Percentiles rank a stretch among this genome's conserved stretches.
Evolutionary conservation across 306 rosid species (phyloP).

Genomic region (Inga laurina): DNA sequence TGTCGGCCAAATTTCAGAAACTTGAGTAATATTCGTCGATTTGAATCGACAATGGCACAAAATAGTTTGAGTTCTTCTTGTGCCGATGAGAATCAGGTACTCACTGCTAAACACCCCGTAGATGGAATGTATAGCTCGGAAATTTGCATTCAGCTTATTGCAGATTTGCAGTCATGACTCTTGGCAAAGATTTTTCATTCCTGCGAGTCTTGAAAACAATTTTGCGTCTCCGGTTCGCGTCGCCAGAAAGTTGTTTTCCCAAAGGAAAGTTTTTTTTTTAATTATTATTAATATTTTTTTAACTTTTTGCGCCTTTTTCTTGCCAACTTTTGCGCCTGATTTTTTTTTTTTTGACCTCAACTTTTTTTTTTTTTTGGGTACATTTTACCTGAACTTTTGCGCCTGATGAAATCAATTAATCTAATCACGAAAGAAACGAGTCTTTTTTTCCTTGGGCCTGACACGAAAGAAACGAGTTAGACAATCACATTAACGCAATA

Average conservation of each 20-base stretch:
- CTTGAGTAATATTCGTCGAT: constrained; percentile 19
- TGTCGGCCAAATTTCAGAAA: constrained; percentile 7
- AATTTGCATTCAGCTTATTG: neutral
- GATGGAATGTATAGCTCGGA: neutral
- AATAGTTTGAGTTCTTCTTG: constrained; percentile 30
- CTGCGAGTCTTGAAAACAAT: neutral
- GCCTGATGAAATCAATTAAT: too few relatives aligned
- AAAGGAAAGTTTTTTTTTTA: too few relatives aligned
- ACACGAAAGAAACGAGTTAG: neutral
- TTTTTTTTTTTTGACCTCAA: too few relatives aligned
- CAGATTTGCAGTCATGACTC: neutral
- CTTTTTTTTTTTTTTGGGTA: too few relatives aligned
- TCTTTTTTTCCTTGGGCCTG: neutral
- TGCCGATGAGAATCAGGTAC: constrained; percentile 53
- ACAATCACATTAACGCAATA: neutral
- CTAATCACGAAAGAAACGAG: neutral
- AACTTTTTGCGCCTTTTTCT: too few relatives aligned
- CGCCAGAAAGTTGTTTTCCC: neutral
- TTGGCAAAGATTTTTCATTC: neutral
- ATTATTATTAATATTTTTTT: too few relatives aligned
- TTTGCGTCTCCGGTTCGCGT: neutral
- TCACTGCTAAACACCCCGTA: neutral
- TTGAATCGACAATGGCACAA: constrained; percentile 44
- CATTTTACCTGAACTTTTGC: too few relatives aligned
- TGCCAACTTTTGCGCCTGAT: too few relatives aligned